Percentiles rank a stretch among this genome's conserved stretches.
These are phyloP conservation scores for Xylariaceae sp. DNA, from an alignment of 2,329 filamentous ascomycete genomes.

Conservation along the genomic window DNA sequence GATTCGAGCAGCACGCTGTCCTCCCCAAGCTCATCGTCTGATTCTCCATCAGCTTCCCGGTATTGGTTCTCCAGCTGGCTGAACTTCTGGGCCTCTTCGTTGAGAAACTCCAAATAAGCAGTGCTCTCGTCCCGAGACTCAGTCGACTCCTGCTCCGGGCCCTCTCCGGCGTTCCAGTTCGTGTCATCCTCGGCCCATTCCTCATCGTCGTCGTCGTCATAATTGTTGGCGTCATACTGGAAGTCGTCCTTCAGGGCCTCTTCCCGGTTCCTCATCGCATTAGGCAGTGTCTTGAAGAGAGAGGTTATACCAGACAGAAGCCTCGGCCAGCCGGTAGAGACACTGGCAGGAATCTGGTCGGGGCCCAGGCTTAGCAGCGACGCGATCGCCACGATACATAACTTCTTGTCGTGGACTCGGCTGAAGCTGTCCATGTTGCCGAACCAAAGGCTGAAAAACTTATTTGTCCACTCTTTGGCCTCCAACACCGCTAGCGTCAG, in stretches of 20 bases:
- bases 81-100: conserved; percentile 88
- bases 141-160: conserved; percentile 54
- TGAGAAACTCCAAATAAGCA: conserved; percentile 92
- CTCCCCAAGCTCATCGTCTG: conserved; percentile 84
- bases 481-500: conserved; percentile 85
- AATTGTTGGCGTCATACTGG: conserved; percentile 53
- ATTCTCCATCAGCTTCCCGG: conserved; percentile 46
- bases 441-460: conserved; percentile 98
- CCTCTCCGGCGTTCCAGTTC: conserved; percentile 70
- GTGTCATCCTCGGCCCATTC: conserved; percentile 77
- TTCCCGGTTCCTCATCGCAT: conserved; percentile 83
- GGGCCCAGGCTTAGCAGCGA: conserved; percentile 72
- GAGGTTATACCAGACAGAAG: conserved; percentile 80
- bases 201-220: conserved; percentile 61
- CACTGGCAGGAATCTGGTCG: conserved; percentile 80
- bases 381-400: conserved; percentile 90
- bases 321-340: conserved; percentile 91
- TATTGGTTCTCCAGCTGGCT: conserved; percentile 47
- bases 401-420: conserved; percentile 95
- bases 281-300: conserved; percentile 84
- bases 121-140: conserved; percentile 85
- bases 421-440: conserved; percentile 89
- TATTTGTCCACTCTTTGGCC: conserved; percentile 88
- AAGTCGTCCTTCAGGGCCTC: conserved; percentile 88
- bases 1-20: conserved; percentile 91